These are phyloP conservation scores for Debaryomyces hansenii DNA, from an alignment of 805 yeast genomes.

Conservation along the genomic window DNA sequence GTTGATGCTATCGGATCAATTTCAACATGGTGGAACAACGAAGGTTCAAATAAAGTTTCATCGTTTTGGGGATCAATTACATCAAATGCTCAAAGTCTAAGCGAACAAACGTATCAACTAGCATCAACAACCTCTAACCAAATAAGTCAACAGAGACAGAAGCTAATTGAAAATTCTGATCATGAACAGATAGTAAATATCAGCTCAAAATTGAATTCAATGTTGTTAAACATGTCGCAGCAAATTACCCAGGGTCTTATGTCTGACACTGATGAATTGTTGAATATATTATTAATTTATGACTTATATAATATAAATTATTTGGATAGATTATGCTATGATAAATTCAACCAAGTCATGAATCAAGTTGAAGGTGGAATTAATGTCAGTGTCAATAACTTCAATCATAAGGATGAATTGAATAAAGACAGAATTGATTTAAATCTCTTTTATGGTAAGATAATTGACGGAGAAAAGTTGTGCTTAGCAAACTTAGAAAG, in stretches of 20 bases:
- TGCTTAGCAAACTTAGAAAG: slow-evolving; percentile 84
- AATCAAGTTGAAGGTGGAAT: slow-evolving; percentile 79
- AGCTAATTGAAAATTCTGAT: slow-evolving; percentile 24
- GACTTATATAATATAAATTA: slow-evolving; percentile 57
- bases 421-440: slow-evolving; percentile 44
- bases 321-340: slow-evolving; percentile 47
- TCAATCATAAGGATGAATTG: slow-evolving; percentile 27
- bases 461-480: slow-evolving; percentile 83
- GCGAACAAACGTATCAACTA: slow-evolving; percentile 51
- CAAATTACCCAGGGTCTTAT: slow-evolving; percentile 53
- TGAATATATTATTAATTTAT: slow-evolving; percentile 52
- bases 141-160: slow-evolving; percentile 39
- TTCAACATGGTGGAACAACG: slow-evolving; percentile 73
- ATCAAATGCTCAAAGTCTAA: slow-evolving; percentile 45
- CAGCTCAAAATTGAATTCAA: slow-evolving; percentile 29
- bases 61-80: slow-evolving; percentile 71
- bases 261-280: slow-evolving; percentile 50
- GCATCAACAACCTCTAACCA: slow-evolving; percentile 47
- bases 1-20: slow-evolving; percentile 65
- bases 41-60: slow-evolving; percentile 65
- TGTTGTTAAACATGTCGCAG: slow-evolving; percentile 38
- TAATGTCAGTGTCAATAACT: slow-evolving; percentile 56
- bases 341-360: slow-evolving; percentile 62
- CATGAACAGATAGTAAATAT: slow-evolving; percentile 29
- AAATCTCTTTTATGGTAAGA: slow-evolving; percentile 72